These are phyloP conservation scores for Chamaenerion angustifolium DNA, from an alignment of 345 rosid genomes.

Conservation along the genomic window DNA sequence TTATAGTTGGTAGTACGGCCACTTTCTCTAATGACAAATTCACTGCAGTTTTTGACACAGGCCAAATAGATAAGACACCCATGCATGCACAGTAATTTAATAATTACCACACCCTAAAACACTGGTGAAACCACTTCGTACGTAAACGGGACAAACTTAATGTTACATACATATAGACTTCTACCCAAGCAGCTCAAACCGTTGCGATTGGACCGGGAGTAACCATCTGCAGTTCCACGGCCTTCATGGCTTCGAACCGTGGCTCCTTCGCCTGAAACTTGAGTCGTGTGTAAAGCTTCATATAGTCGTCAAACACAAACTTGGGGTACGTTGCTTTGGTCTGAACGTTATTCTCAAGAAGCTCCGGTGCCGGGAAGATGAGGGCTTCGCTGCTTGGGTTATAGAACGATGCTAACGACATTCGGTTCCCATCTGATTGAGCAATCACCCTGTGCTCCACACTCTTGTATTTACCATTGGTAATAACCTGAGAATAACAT, in stretches of 20 bases:
- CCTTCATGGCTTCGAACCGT: constrained; percentile 82
- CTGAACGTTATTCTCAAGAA: constrained; percentile 25
- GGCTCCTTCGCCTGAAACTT: constrained; percentile 89
- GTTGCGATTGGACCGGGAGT: constrained; percentile 21
- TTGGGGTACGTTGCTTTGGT: constrained; percentile 33
- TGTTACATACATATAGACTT: too few species aligned
- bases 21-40: too few species aligned
- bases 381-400: constrained; percentile 85
- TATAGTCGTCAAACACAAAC: constrained; percentile 80
- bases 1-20: too few species aligned
- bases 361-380: constrained; percentile 60
- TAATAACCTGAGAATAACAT: constrained; percentile 36
- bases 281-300: constrained; percentile 59
- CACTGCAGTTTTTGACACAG: too few species aligned
- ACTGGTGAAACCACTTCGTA: too few species aligned
- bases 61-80: too few species aligned
- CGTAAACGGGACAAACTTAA: too few species aligned
- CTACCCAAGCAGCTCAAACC: constrained; percentile 8
- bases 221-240: constrained; percentile 15
- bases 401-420: constrained; percentile 91
- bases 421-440: constrained; percentile 55
- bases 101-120: too few species aligned
- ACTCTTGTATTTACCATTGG: constrained; percentile 91
- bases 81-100: too few species aligned
- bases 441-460: constrained; percentile 77